Evolutionary conservation across 352 stramenopile genomes (phyloP).

Genomic region (Globisporangium abappressorium): DNA sequence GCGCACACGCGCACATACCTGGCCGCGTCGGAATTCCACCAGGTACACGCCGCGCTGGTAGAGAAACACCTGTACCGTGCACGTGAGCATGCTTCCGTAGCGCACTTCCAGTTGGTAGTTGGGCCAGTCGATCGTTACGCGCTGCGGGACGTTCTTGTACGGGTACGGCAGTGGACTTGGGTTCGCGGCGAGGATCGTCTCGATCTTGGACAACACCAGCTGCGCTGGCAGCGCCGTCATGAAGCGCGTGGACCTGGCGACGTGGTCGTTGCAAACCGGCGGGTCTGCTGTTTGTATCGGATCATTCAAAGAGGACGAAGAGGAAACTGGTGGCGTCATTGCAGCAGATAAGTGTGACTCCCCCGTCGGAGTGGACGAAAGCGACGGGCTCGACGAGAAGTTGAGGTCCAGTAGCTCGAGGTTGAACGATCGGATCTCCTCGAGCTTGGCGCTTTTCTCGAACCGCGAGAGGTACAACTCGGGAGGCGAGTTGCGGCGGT

Average conservation of each 20-base stretch:
- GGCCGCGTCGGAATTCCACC: constrained; percentile 73
- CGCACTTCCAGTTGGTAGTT: constrained; percentile 73
- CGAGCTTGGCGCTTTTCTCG: constrained; percentile 44
- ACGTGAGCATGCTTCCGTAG: constrained; percentile 59
- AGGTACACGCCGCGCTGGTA: constrained; percentile 80
- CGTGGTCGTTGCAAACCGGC: constrained; percentile 61
- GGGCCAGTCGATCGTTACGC: constrained; percentile 65
- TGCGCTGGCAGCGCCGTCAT: constrained; percentile 59
- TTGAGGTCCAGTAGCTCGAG: constrained; percentile 22
- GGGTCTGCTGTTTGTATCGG: constrained; percentile 14
- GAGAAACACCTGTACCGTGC: constrained; percentile 78
- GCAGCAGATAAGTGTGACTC: background rate
- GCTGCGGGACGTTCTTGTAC: constrained; percentile 40
- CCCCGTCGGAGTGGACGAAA: constrained; percentile 13
- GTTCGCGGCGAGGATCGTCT: constrained; percentile 40
- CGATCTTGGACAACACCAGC: constrained; percentile 67
- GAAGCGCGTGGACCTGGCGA: constrained; percentile 71
- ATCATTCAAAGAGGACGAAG: constrained; percentile 1
- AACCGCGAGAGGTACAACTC: constrained; percentile 63
- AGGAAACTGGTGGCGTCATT: background rate
- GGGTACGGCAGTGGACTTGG: constrained; percentile 47
- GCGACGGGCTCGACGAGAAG: background rate
- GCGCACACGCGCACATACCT: constrained; percentile 33
- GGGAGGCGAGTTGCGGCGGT: constrained; percentile 63
- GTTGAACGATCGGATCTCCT: constrained; percentile 28